These are phyloP conservation scores for Rozella allomycis DNA, from an alignment of 371 early-diverging fungal genomes.

Conservation along the genomic window DNA sequence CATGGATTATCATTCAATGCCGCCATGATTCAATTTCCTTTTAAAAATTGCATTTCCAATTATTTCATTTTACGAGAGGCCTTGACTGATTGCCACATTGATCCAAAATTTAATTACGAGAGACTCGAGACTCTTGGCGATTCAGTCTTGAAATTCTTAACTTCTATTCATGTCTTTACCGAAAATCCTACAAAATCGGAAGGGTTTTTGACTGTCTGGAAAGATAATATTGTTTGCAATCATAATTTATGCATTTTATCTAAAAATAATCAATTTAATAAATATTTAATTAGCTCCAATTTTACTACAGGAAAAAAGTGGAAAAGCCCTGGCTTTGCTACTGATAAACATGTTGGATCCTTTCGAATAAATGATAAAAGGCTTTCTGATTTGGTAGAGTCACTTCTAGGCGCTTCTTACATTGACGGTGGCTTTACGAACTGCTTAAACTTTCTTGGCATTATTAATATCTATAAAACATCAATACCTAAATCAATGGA, in stretches of 20 bases:
- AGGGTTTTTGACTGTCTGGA: conserved; percentile 44
- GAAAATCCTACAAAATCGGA: conserved; percentile 53
- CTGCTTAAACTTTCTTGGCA: neutral
- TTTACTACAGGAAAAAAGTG: neutral
- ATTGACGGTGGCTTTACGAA: conserved; percentile 28
- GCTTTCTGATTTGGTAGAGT: conserved; percentile 73
- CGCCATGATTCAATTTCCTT: too few species aligned
- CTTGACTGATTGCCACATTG: too few species aligned
- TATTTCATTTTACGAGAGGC: too few species aligned
- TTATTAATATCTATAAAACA: neutral
- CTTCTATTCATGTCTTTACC: conserved; percentile 51
- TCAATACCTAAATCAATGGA: too few species aligned
- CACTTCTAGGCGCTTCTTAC: conserved; percentile 57
- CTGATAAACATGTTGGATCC: neutral
- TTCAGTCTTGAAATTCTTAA: conserved; percentile 66
- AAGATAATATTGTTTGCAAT: conserved; percentile 55
- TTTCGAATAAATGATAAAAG: conserved; percentile 32
- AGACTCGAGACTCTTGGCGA: conserved; percentile 89
- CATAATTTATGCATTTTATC: conserved; percentile 36
- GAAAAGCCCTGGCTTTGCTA: neutral
- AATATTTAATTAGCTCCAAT: conserved; percentile 2
- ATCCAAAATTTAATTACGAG: conserved; percentile 78
- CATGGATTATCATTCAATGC: too few species aligned
- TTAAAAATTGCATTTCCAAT: too few species aligned
- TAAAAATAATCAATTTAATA: conserved; percentile 21